Percentiles rank a stretch among this genome's conserved stretches.
These are phyloP conservation scores for Aspergillus jensenii DNA, from an alignment of 2,329 filamentous ascomycete species.

Conservation along the genomic window DNA sequence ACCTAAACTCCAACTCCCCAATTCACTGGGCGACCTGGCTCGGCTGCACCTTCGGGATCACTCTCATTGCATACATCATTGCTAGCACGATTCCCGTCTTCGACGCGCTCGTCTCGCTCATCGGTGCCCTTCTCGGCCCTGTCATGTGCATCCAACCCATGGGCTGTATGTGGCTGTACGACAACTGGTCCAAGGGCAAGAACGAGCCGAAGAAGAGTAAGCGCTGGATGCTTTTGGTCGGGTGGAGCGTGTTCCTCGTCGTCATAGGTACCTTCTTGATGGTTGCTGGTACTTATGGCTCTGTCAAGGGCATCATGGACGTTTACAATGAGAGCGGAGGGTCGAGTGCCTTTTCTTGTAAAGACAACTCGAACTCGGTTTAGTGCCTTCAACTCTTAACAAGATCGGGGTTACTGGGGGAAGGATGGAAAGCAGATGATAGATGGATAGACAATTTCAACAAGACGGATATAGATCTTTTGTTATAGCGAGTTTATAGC, in stretches of 20 bases:
- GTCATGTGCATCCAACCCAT: conserved; percentile 20
- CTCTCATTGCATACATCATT: conserved; percentile 19
- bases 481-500: too few relatives aligned
- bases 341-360: conserved; percentile 44
- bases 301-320: conserved; percentile 41
- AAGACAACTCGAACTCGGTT: conserved; percentile 40
- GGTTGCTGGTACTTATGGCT: conserved; percentile 48
- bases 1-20: conserved; percentile 16
- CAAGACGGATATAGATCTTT: too few relatives aligned
- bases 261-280: conserved; percentile 43
- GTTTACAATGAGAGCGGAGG: conserved; percentile 37
- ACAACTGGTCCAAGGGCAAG: conserved; percentile 28
- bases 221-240: conserved; percentile 21
- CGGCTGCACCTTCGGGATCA: conserved; percentile 19
- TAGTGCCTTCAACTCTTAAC: neutral
- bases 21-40: conserved; percentile 22
- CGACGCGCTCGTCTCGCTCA: conserved; percentile 17
- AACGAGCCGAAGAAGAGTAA: conserved; percentile 5
- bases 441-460: too few relatives aligned
- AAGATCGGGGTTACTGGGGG: too few relatives aligned
- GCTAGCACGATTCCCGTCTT: conserved; percentile 23
- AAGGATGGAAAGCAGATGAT: too few relatives aligned
- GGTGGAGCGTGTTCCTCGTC: conserved; percentile 35
- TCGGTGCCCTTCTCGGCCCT: conserved; percentile 21
- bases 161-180: conserved; percentile 30